Evolutionary conservation across 2,329 filamentous ascomycete genomes (phyloP).

Genomic region (Parastagonospora nodorum): DNA sequence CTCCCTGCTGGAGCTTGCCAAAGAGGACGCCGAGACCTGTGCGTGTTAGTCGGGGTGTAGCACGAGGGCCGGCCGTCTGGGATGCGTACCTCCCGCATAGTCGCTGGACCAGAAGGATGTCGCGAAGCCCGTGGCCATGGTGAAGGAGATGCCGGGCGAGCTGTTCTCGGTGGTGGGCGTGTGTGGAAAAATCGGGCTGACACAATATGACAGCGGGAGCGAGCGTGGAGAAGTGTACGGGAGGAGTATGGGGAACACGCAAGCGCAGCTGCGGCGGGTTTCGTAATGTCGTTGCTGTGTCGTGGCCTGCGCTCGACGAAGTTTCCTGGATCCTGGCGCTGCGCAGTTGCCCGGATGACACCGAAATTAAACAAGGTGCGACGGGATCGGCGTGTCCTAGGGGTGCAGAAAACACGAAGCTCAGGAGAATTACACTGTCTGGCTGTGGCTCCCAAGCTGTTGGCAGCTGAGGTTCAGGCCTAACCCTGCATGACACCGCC

Average conservation of each 20-base stretch:
- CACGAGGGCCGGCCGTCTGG: constrained; percentile 25
- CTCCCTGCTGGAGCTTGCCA: constrained; percentile 93
- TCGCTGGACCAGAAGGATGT: constrained; percentile 98
- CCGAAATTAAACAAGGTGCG: background rate
- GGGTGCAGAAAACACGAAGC: background rate
- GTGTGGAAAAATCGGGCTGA: background rate
- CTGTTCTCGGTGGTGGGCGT: constrained; percentile 1
- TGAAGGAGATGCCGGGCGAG: constrained; percentile 12
- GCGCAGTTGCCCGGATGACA: constrained; percentile 11
- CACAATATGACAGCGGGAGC: constrained; percentile 19
- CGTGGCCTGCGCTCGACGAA: background rate
- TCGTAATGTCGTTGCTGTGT: background rate
- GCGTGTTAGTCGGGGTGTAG: constrained; percentile 28
- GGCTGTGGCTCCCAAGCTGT: constrained; percentile 9
- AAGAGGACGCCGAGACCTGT: constrained; percentile 86
- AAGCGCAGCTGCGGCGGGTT: constrained; percentile 16
- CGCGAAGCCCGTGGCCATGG: constrained; percentile 67
- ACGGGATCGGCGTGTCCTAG: background rate
- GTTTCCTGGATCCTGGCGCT: constrained; percentile 6
- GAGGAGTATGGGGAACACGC: constrained; percentile 29
- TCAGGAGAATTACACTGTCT: constrained; percentile 21
- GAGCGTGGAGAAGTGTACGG: constrained; percentile 31
- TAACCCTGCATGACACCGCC: constrained; percentile 13
- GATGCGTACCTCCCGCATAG: constrained; percentile 86
- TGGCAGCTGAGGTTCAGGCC: constrained; percentile 19